Percentiles rank a stretch among this genome's conserved stretches.
phyloP scores from a whole-genome alignment of 2,329 filamentous ascomycete species.

The Monilinia vaccinii-corymbosi region DNA sequence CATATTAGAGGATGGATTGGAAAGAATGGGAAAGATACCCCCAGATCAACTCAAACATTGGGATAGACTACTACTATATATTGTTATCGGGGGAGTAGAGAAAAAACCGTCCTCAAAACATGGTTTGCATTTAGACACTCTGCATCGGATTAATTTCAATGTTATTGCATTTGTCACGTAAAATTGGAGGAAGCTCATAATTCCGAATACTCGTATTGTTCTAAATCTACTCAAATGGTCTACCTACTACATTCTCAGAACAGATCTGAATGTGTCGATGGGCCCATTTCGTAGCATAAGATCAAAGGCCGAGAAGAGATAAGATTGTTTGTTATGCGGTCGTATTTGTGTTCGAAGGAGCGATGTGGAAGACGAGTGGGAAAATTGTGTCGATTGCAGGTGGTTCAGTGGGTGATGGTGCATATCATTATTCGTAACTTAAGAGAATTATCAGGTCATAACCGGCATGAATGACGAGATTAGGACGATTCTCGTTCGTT shows the following conservation, averaged over 20 bases:
- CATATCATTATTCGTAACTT: constrained; percentile 27
- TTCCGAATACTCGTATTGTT: constrained; percentile 9
- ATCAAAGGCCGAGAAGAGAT: constrained; percentile 17
- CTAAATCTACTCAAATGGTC: constrained; percentile 16
- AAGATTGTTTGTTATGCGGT: constrained; percentile 13
- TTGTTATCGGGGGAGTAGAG: background rate
- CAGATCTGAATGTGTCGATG: constrained; percentile 21
- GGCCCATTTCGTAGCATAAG: constrained; percentile 14
- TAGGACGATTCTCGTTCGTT: constrained; percentile 32
- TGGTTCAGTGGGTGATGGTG: constrained; percentile 17
- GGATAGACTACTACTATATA: background rate
- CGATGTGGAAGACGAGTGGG: constrained; percentile 21
- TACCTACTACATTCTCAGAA: constrained; percentile 21
- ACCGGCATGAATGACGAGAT: constrained; percentile 31
- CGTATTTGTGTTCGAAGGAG: constrained; percentile 18
- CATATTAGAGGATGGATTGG: background rate
- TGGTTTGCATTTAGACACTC: background rate
- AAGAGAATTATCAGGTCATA: constrained; percentile 29
- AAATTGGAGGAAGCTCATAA: background rate
- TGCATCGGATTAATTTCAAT: background rate
- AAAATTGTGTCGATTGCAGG: constrained; percentile 15
- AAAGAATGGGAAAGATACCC: background rate
- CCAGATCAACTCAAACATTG: background rate
- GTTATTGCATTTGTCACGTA: background rate
- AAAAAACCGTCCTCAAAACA: background rate